Conservation (phyloP, 345 rosid species). For the Geranium rotundifolium region DNA sequence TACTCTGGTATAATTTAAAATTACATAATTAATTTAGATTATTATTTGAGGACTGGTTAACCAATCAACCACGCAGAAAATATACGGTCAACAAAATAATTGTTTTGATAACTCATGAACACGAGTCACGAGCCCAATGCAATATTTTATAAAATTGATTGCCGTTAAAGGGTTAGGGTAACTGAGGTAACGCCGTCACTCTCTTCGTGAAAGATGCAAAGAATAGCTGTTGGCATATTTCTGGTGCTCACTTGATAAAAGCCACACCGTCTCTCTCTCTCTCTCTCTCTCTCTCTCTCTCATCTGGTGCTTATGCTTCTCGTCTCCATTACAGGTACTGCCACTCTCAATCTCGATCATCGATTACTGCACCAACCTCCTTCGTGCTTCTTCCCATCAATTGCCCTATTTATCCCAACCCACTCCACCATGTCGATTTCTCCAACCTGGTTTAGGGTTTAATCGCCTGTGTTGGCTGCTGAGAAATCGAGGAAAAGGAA, state of each 20-base stretch:
- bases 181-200: background rate
- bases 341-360: background rate
- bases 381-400: background rate
- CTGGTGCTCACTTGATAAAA: background rate
- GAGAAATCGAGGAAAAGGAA: background rate
- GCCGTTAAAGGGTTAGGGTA: background rate
- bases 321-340: background rate
- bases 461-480: background rate
- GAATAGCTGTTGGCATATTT: background rate
- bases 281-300: background rate
- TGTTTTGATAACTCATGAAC: no score
- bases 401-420: background rate
- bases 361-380: background rate
- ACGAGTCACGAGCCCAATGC: background rate
- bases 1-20: no score
- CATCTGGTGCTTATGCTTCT: background rate
- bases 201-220: background rate
- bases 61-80: no score
- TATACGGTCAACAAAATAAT: no score
- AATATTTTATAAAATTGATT: background rate
- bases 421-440: background rate
- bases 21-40: no score
- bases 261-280: background rate
- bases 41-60: no score
- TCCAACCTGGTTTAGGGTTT: background rate